A percentile compares a stretch with the other conserved stretches of the same genome.
phyloP scores from a whole-genome alignment of 768 basidiomycete species.

The Pisolithus microcarpus region DNA sequence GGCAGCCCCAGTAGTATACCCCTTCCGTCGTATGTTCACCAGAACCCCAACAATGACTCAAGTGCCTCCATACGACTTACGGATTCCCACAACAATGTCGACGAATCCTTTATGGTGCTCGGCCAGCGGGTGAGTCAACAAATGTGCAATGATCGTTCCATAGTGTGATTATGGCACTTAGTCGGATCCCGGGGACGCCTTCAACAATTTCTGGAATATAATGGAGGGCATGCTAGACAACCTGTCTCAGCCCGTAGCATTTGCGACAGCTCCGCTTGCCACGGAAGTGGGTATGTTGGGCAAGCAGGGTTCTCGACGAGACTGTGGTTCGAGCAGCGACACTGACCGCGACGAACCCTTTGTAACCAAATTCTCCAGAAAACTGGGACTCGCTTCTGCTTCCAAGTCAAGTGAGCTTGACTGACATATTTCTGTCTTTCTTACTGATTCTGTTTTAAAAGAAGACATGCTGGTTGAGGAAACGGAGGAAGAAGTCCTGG shows the following conservation, averaged over 20 bases:
- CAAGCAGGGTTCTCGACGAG: slow-evolving; percentile 31
- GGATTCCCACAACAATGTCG: slow-evolving; percentile 59
- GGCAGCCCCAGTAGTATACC: slow-evolving; percentile 11
- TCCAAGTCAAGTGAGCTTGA: slow-evolving; percentile 16
- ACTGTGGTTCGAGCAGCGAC: slow-evolving; percentile 56
- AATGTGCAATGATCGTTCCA: too few relatives aligned
- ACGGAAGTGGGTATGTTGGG: slow-evolving; percentile 24
- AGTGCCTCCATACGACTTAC: slow-evolving; percentile 28
- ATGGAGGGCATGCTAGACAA: slow-evolving; percentile 84
- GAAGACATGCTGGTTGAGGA: slow-evolving; percentile 29
- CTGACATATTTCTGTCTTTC: background rate
- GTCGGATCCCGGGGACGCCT: slow-evolving; percentile 81
- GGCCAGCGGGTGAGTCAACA: slow-evolving; percentile 55
- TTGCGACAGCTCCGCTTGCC: slow-evolving; percentile 71
- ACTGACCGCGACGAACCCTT: slow-evolving; percentile 63
- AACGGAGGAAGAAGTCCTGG: slow-evolving; percentile 54
- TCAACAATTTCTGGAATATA: slow-evolving; percentile 85
- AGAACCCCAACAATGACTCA: slow-evolving; percentile 40
- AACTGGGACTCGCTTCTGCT: slow-evolving; percentile 22
- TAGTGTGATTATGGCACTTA: slow-evolving; percentile 19
- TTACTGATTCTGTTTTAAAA: slow-evolving; percentile 14
- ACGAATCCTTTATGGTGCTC: slow-evolving; percentile 85
- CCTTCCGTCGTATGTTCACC: slow-evolving; percentile 24
- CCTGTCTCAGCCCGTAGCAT: slow-evolving; percentile 73
- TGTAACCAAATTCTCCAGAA: slow-evolving; percentile 48